phyloP scores from a whole-genome alignment of 805 yeast species.

The Ogataea zsoltii region DNA sequence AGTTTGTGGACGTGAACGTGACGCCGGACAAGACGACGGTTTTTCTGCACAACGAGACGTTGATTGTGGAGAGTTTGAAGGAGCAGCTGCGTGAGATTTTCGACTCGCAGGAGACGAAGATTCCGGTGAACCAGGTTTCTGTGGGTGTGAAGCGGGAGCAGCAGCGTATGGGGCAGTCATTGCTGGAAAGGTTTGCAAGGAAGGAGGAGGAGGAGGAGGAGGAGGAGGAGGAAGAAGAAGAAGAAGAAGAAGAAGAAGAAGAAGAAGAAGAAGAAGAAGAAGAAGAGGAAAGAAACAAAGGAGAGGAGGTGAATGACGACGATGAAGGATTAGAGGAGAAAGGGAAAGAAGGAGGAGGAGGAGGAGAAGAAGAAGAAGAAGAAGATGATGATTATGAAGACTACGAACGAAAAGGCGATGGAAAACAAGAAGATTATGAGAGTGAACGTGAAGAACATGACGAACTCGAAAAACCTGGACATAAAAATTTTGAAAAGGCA shows the following conservation, averaged over 20 bases:
- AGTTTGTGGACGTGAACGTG: conserved; percentile 75
- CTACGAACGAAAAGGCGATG: too few species aligned
- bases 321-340: conserved; percentile 11
- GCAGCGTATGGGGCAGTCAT: not conserved
- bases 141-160: not conserved
- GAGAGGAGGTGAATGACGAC: too few species aligned
- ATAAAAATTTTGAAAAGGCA: conserved; percentile 1
- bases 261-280: conserved; percentile 8
- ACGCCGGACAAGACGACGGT: conserved; percentile 88
- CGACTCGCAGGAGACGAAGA: conserved; percentile 32
- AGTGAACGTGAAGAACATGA: conserved; percentile 2
- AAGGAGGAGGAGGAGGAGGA: not conserved
- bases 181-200: conserved; percentile 7
- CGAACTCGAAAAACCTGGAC: conserved; percentile 6
- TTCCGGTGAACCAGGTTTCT: conserved; percentile 26
- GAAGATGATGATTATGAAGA: too few species aligned
- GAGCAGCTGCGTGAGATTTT: conserved; percentile 51
- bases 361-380: conserved; percentile 8
- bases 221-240: conserved; percentile 1
- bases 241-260: conserved; percentile 1
- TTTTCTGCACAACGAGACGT: conserved; percentile 63
- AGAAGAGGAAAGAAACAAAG: conserved; percentile 8
- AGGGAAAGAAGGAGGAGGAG: conserved; percentile 4
- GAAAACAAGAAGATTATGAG: conserved; percentile 8
- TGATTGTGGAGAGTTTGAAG: conserved; percentile 56